These are phyloP conservation scores for Petunia axillaris DNA, from an alignment of 257 asterid genomes.

Conservation along the genomic window DNA sequence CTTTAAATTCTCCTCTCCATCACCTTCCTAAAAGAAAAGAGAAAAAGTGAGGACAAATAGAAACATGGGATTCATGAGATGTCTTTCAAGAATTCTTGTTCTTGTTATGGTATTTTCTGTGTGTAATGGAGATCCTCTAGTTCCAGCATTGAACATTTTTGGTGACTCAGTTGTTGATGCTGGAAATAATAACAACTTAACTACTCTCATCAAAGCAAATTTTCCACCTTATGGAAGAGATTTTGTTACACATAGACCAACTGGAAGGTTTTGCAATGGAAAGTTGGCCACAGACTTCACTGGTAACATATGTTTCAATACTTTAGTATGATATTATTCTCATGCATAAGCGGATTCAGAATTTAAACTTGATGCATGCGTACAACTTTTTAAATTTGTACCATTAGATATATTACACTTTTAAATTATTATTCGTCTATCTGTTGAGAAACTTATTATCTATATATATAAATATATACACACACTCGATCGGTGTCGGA, in stretches of 20 bases:
- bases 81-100: conserved; percentile 36
- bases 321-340: no score
- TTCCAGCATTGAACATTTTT: conserved; percentile 72
- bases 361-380: neutral
- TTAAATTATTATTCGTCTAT: neutral
- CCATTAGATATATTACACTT: no score
- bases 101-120: conserved; percentile 27
- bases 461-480: no score
- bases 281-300: conserved; percentile 87
- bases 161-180: conserved; percentile 88
- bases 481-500: no score
- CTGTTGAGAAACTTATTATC: no score
- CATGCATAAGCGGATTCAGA: neutral
- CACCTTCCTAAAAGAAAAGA: neutral
- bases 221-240: conserved; percentile 91
- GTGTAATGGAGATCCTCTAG: conserved; percentile 60
- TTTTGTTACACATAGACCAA: conserved; percentile 63
- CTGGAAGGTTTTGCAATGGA: conserved; percentile 91
- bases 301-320: conserved; percentile 38
- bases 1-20: conserved; percentile 38
- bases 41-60: neutral
- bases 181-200: conserved; percentile 74
- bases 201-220: conserved; percentile 70
- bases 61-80: conserved; percentile 45
- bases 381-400: no score